phyloP scores from a whole-genome alignment of 164 flowering plant genomes.

The Chimonanthus praecox region DNA sequence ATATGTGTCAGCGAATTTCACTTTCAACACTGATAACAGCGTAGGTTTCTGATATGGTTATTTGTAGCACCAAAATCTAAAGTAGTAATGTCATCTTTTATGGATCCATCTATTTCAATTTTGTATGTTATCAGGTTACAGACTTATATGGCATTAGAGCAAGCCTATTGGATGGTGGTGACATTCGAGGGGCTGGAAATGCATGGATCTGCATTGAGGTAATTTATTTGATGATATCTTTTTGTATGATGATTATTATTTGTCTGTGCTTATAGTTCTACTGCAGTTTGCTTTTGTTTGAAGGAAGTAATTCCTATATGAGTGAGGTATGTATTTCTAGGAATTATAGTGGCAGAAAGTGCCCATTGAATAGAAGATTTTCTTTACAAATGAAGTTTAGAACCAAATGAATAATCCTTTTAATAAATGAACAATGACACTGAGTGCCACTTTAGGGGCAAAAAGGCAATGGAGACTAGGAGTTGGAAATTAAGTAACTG shows the following conservation, averaged over 20 bases:
- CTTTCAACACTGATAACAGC: slow-evolving; percentile 85
- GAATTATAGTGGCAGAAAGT: no score
- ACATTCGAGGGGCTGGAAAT: slow-evolving; percentile 98
- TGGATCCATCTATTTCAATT: background rate
- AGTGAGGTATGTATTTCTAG: no score
- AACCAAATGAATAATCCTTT: no score
- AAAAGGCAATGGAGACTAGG: no score
- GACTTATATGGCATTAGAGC: slow-evolving; percentile 97
- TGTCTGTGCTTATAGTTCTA: no score
- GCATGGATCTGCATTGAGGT: slow-evolving; percentile 99
- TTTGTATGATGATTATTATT: background rate
- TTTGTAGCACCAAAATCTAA: slow-evolving; percentile 1
- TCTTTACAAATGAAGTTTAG: no score
- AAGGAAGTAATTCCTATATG: no score
- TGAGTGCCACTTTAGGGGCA: no score
- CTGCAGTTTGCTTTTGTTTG: no score
- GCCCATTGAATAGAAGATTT: no score
- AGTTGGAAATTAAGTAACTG: no score
- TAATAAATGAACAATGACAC: no score
- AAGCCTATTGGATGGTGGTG: slow-evolving; percentile 96
- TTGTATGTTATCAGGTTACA: slow-evolving; percentile 55
- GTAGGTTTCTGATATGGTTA: slow-evolving; percentile 38
- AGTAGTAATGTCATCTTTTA: slow-evolving; percentile 1
- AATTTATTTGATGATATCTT: slow-evolving; percentile 4
- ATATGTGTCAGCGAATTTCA: slow-evolving; percentile 86